These are phyloP conservation scores for Gliomastix tumulicola DNA, from an alignment of 2,329 filamentous ascomycete species.

Conservation along the genomic window DNA sequence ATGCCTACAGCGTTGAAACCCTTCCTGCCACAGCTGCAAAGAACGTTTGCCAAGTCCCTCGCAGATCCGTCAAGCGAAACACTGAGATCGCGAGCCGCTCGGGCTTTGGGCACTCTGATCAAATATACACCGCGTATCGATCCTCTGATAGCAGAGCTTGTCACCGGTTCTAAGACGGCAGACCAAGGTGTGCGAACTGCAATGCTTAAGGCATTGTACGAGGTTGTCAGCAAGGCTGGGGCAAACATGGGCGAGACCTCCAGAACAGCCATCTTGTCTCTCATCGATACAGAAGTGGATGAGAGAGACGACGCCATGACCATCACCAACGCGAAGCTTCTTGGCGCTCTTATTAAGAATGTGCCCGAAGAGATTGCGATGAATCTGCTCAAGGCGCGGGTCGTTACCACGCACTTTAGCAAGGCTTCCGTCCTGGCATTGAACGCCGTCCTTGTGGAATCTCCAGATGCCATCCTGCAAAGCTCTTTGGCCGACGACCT, in stretches of 20 bases:
- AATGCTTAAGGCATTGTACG: conserved; percentile 95
- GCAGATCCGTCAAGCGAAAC: conserved; percentile 90
- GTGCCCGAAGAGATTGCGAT: conserved; percentile 65
- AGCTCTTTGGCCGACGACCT: conserved; percentile 65
- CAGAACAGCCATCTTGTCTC: conserved; percentile 71
- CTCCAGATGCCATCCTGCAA: conserved; percentile 61
- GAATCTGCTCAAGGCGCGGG: conserved; percentile 57
- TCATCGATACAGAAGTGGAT: conserved; percentile 81
- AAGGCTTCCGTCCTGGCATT: conserved; percentile 77
- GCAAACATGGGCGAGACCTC: conserved; percentile 91
- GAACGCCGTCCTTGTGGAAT: conserved; percentile 82
- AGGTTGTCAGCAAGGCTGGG: conserved; percentile 92
- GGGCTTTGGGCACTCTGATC: conserved; percentile 90
- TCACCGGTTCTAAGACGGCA: conserved; percentile 85
- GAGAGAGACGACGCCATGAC: conserved; percentile 71
- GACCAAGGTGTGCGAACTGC: conserved; percentile 85
- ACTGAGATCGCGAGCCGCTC: conserved; percentile 80
- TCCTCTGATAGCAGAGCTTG: conserved; percentile 83
- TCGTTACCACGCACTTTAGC: conserved; percentile 70
- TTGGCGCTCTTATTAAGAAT: conserved; percentile 85
- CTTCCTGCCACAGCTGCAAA: conserved; percentile 91
- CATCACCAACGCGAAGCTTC: conserved; percentile 82
- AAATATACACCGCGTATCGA: conserved; percentile 93
- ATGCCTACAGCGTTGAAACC: conserved; percentile 93
- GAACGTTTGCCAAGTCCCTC: conserved; percentile 93